A percentile compares a stretch with the other conserved stretches of the same genome.
Evolutionary conservation across 768 basidiomycete species (phyloP).

Genomic region (Pulveroboletus ravenelii): DNA sequence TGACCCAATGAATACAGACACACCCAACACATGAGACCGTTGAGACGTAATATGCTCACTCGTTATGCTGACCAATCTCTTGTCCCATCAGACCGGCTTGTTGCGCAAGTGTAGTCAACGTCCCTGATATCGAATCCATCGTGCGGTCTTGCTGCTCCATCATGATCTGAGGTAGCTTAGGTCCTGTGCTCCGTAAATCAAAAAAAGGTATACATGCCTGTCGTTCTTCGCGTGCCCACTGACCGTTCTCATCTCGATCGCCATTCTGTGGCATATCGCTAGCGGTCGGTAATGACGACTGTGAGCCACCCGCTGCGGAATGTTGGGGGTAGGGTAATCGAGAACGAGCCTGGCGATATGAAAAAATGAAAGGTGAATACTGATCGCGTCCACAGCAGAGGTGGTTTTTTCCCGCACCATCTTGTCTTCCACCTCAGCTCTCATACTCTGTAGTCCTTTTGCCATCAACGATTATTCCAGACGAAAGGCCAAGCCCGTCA

Average conservation of each 20-base stretch:
- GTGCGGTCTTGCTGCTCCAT: slow-evolving; percentile 86
- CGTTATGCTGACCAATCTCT: slow-evolving; percentile 88
- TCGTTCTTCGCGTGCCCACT: slow-evolving; percentile 85
- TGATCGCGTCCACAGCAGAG: neutral
- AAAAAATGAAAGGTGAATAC: neutral
- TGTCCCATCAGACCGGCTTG: slow-evolving; percentile 94
- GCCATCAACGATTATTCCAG: slow-evolving; percentile 12
- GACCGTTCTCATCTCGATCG: slow-evolving; percentile 61
- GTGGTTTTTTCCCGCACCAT: slow-evolving; percentile 9
- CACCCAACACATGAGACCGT: neutral
- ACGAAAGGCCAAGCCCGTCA: too few relatives aligned
- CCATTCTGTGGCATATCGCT: slow-evolving; percentile 12
- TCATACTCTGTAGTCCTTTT: slow-evolving; percentile 66
- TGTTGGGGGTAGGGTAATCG: slow-evolving; percentile 15
- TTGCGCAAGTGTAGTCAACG: slow-evolving; percentile 75
- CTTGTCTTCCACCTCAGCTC: slow-evolving; percentile 48
- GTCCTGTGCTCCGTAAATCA: neutral
- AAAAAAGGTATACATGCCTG: slow-evolving; percentile 44
- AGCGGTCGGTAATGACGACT: slow-evolving; percentile 9
- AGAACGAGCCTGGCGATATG: slow-evolving; percentile 1
- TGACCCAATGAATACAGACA: neutral
- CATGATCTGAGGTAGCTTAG: slow-evolving; percentile 54
- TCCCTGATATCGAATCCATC: slow-evolving; percentile 83
- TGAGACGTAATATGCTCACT: slow-evolving; percentile 47
- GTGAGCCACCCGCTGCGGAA: slow-evolving; percentile 19